A percentile compares a stretch with the other conserved stretches of the same genome.
Evolutionary conservation across 148 eudicot species (phyloP).

Genomic region (Arctostaphylos glauca): DNA sequence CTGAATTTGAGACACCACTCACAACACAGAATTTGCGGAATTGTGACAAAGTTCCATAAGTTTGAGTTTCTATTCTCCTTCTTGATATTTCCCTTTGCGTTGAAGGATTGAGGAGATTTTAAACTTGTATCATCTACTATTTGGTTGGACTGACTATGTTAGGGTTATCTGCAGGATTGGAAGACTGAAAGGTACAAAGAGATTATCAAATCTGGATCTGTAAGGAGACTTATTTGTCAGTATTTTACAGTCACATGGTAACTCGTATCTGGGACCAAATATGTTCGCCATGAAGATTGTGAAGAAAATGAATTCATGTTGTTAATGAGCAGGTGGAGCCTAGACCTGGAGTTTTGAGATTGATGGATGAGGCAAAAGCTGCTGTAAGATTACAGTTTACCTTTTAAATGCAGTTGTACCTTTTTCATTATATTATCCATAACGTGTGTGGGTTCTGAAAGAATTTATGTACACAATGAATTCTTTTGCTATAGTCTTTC

Average conservation of each 20-base stretch:
- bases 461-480: neutral
- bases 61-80: neutral
- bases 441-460: neutral
- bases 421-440: neutral
- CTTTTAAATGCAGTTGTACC: neutral
- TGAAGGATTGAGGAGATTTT: neutral
- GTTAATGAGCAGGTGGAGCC: conserved; percentile 71
- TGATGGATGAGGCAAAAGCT: conserved; percentile 97
- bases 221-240: conserved; percentile 34
- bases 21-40: neutral
- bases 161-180: conserved; percentile 72
- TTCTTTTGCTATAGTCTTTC: neutral
- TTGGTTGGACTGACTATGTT: conserved; percentile 16
- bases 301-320: conserved; percentile 7
- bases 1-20: neutral
- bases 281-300: neutral
- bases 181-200: conserved; percentile 96
- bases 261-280: neutral
- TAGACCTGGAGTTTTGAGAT: conserved; percentile 89
- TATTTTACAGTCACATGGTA: neutral
- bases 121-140: neutral
- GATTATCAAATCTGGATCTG: conserved; percentile 93
- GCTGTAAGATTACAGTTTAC: conserved; percentile 59
- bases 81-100: neutral
- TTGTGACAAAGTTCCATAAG: neutral